Conservation (phyloP, 768 basidiomycete genomes). For the Infundibulicybe gibba region DNA sequence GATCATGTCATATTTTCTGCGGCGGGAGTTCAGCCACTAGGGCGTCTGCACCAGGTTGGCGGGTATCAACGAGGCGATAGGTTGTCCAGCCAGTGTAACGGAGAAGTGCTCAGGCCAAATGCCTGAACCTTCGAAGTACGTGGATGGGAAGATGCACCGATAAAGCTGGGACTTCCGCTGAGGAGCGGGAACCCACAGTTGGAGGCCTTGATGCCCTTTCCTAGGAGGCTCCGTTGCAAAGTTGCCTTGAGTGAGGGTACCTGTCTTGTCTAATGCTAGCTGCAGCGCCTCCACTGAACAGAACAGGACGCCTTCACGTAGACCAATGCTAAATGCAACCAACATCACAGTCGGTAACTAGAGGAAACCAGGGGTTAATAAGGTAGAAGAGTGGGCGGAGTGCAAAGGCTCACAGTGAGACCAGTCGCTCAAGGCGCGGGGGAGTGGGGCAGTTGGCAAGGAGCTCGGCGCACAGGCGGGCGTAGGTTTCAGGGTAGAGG, state of each 20-base stretch:
- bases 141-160: constrained; percentile 19
- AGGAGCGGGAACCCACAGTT: constrained; percentile 23
- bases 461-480: no score
- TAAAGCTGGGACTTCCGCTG: constrained; percentile 33
- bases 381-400: constrained; percentile 1
- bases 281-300: constrained; percentile 40
- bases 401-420: constrained; percentile 26
- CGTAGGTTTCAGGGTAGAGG: no score
- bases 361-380: not conserved
- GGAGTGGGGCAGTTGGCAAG: no score
- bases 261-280: constrained; percentile 56
- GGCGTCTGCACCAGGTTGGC: constrained; percentile 33
- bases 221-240: constrained; percentile 32
- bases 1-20: constrained; percentile 39
- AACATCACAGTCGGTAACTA: constrained; percentile 21
- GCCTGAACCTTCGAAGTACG: constrained; percentile 25
- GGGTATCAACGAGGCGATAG: constrained; percentile 37
- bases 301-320: constrained; percentile 22
- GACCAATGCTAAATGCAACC: constrained; percentile 12
- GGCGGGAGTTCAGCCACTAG: constrained; percentile 30
- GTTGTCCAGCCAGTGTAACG: constrained; percentile 19
- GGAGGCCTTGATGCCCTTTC: constrained; percentile 32
- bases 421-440: constrained; percentile 47
- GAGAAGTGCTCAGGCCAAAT: constrained; percentile 41
- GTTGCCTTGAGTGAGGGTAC: constrained; percentile 46